Conservation (phyloP, 169 alveolate genomes). For the Sarcocystis neurona region DNA sequence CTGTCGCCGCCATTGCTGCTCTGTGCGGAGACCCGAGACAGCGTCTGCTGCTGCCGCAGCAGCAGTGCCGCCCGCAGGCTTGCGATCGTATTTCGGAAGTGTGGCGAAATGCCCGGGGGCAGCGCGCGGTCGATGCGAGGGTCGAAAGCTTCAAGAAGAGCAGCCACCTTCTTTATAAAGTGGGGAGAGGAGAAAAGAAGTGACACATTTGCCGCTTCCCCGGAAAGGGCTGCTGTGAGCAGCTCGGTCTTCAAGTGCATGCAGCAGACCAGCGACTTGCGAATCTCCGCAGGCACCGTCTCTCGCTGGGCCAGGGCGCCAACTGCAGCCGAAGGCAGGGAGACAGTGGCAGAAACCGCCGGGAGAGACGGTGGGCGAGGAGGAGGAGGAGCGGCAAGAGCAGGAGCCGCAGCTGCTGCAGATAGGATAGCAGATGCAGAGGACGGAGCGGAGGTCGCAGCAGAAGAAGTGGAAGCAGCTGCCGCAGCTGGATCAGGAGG, state of each 20-base stretch:
- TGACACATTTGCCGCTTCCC: constrained; percentile 41
- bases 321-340: no score
- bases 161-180: constrained; percentile 46
- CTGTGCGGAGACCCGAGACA: not conserved
- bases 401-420: not conserved
- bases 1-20: not conserved
- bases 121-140: constrained; percentile 59
- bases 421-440: not conserved
- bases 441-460: not conserved
- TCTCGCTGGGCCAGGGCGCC: no score
- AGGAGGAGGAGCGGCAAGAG: no score
- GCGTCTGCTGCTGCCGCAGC: constrained; percentile 48
- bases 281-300: constrained; percentile 48
- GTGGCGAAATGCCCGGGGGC: constrained; percentile 45
- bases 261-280: constrained; percentile 56
- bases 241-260: constrained; percentile 52
- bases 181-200: constrained; percentile 27
- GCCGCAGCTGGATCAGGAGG: no score
- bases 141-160: constrained; percentile 44
- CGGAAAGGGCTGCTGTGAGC: constrained; percentile 24
- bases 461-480: not conserved
- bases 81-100: constrained; percentile 21
- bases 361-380: not conserved
- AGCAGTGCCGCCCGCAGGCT: constrained; percentile 11
- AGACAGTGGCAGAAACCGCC: not conserved